Base-by-base conservation (phyloP, 1,139 yeast genomes). In the Lodderomyces oxycetoniae region DNA sequence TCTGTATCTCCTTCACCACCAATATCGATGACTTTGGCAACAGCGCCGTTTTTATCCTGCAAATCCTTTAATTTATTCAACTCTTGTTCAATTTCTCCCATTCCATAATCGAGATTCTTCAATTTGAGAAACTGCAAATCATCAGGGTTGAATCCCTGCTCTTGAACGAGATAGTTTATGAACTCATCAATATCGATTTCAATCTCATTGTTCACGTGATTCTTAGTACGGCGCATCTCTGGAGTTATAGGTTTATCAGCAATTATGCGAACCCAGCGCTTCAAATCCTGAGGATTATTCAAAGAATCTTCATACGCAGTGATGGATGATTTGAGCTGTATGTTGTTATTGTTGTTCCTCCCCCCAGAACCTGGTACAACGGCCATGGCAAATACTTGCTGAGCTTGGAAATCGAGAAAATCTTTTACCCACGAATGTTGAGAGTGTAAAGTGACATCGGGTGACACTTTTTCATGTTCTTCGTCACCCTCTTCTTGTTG, bases 11-110 rank as follows among this genome's bases (percentile, higher is more conserved):
- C 45, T 38, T 63, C 69, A 3, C 70, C 69, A 8, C 66, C 68
- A 28, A 64, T 63, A 19, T 52, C 52, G 25, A 64, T 63, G 4
- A 40, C 47, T 33, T 43, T 31, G 44, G 24, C n/a, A n/a, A n/a
- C n/a, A n/a, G n/a, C 43, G 10, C 12, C 9, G 10, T 15, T 21
- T 41, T 41, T 17, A 37, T 41, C 9, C 31, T 31, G 20, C 41
- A 36, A 13, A 16, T 53, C 52, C 26, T 50, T 49, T 37, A 66
- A 55, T 35, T 52, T 59, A 28, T 58, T 47, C 36, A 67, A 53
- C 43, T 63, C 68, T 26, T 44, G 38, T 36, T 67, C 71, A 31
- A 67, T 66, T 38, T 64, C 64, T 4, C 59, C 63, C 12, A 55
- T 44, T 3, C 68, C 69, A 40, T 61, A 52, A 44, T 66, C 69